These are phyloP conservation scores for Juncus effusus DNA, from an alignment of 176 grass and related monocot species.

Conservation along the genomic window DNA sequence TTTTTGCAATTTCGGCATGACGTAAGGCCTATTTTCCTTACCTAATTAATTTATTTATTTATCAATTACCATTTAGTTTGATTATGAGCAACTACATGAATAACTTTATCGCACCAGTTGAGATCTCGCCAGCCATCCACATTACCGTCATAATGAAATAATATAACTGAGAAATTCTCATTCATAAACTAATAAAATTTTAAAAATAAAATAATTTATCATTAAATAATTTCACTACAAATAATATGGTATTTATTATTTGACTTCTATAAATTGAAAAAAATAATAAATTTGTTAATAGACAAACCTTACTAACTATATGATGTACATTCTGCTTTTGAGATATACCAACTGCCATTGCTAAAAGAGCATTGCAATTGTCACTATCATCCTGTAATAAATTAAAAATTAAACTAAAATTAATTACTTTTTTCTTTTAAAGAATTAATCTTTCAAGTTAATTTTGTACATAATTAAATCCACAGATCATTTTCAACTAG, in stretches of 20 bases:
- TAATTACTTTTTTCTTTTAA: neutral
- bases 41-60: neutral
- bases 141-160: conserved; percentile 97
- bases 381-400: conserved; percentile 45
- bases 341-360: conserved; percentile 88
- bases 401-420: neutral
- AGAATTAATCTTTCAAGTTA: neutral
- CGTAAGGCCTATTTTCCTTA: too few species aligned
- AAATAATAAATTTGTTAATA: neutral
- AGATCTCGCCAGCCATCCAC: conserved; percentile 84
- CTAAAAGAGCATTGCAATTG: conserved; percentile 56
- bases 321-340: conserved; percentile 81
- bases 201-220: conserved; percentile 15
- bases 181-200: conserved; percentile 58
- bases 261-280: neutral
- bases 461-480: neutral
- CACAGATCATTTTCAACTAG: neutral
- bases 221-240: neutral
- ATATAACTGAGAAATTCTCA: conserved; percentile 75
- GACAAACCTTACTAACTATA: conserved; percentile 64
- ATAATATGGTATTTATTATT: neutral
- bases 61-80: conserved; percentile 88
- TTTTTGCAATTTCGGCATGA: too few species aligned
- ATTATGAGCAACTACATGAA: conserved; percentile 82
- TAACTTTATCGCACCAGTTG: conserved; percentile 71